Percentiles rank a stretch among this genome's conserved stretches.
Conservation (phyloP, 2,329 filamentous ascomycete species). For the Cordyceps fumosorosea region DNA sequence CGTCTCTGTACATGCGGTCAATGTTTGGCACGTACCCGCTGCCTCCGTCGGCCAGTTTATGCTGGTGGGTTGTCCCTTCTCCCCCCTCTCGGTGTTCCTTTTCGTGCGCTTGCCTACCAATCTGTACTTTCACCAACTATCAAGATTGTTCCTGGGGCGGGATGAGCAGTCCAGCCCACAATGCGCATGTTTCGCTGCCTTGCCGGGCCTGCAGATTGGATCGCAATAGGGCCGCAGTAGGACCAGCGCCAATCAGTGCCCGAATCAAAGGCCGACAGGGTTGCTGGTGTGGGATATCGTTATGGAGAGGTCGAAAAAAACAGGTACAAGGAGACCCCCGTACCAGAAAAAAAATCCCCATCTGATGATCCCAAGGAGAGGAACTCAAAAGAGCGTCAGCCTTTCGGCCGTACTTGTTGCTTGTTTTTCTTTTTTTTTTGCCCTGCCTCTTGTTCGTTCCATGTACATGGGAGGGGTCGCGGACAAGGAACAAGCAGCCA, state of each 20-base stretch:
- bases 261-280: neutral
- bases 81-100: neutral
- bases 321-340: no score
- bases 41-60: neutral
- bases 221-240: neutral
- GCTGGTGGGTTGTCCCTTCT: neutral
- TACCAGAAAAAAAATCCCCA: no score
- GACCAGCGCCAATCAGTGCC: neutral
- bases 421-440: neutral
- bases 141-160: conserved; percentile 4
- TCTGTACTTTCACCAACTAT: neutral
- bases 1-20: neutral
- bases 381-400: neutral
- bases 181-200: neutral
- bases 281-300: no score
- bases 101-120: no score
- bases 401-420: neutral
- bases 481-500: neutral
- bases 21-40: neutral
- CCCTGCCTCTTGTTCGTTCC: neutral
- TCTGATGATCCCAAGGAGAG: no score
- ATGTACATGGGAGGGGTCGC: neutral
- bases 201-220: neutral
- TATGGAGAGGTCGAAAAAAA: no score
- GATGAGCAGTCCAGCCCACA: neutral